Percentiles rank a stretch among this genome's conserved stretches.
Conservation (phyloP, 1,139 yeast species). For the Nakaseomyces nivariensis region DNA sequence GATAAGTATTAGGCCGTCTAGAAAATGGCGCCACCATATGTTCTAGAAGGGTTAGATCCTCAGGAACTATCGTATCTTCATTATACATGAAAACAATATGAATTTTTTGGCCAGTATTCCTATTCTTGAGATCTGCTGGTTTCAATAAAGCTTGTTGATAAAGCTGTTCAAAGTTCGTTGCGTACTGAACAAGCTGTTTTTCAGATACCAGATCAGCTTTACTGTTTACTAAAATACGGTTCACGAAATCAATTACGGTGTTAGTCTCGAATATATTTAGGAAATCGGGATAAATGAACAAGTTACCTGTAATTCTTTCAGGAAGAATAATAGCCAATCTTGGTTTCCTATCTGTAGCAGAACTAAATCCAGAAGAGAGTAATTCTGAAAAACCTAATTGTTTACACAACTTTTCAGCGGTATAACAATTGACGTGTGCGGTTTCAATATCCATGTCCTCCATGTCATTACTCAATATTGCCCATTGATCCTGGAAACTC, state of each 20-base stretch:
- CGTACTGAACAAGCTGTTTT: slow-evolving; percentile 8
- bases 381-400: slow-evolving; percentile 38
- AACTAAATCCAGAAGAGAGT: slow-evolving; percentile 9
- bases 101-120: slow-evolving; percentile 25
- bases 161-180: background rate
- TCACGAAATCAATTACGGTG: slow-evolving; percentile 30
- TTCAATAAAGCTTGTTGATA: background rate
- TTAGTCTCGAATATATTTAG: slow-evolving; percentile 5
- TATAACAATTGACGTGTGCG: slow-evolving; percentile 51
- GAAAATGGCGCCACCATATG: slow-evolving; percentile 50
- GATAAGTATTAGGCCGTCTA: slow-evolving; percentile 44
- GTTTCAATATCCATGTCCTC: slow-evolving; percentile 33
- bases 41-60: slow-evolving; percentile 52
- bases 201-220: slow-evolving; percentile 29
- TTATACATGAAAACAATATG: slow-evolving; percentile 50
- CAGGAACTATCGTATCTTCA: slow-evolving; percentile 40
- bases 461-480: slow-evolving; percentile 42
- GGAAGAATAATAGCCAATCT: slow-evolving; percentile 35
- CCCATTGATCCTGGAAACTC: slow-evolving; percentile 48
- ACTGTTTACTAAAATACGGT: slow-evolving; percentile 31
- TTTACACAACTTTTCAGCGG: slow-evolving; percentile 41
- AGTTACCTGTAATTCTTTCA: slow-evolving; percentile 24
- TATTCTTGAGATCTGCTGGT: background rate
- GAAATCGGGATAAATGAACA: slow-evolving; percentile 15
- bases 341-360: slow-evolving; percentile 24